Evolutionary conservation across 139 green algal species (phyloP), one percentile per base, ranked within the genome.

Genomic region (Coelastrella sp.): DNA sequence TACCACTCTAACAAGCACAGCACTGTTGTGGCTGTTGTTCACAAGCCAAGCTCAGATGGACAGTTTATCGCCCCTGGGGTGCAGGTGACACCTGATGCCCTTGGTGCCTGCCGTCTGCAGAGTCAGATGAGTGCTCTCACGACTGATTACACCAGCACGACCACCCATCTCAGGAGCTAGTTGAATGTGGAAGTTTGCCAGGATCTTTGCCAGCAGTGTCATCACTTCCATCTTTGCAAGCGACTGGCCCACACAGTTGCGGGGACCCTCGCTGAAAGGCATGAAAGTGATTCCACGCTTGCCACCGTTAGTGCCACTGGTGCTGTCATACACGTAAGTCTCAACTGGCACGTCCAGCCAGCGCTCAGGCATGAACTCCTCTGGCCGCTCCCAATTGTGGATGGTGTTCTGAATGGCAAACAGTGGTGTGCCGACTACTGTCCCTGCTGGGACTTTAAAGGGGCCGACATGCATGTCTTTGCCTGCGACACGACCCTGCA

Each of bases 61-160:
- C 3, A 70, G 63, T 17, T 70, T 70, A 17, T 78, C 70, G 22
- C 7, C 7, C 70, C 70, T 78, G 7, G 85, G 85, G 57, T 90
- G 85, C 75, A 90, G 75, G 87, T 85, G 87, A 75, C 87, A 90
- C 22, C 87, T 87, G 59, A 95, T 93, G 84, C 93, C 93, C 22
- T 91, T 78, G 0, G 82, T 92, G 24, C 93, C 93, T 12, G 75
- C 49, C 0, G 91, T 93, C 89, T 95, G 93, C 87, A 95, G 88
- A 9, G 93, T 95, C 22, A 95, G 91, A 75, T 93, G 91, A 7
- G 93, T 95, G 87, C 89, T 93, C 91, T 96, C 94, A 0, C 90
- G 83, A 12, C 74, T 60, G 14, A 87, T 57, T 24, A 96, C 81
- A 27, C 94, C 94, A 65, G 93, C 89, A 6, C 82, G 59, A 9